phyloP scores from a whole-genome alignment of 2,329 filamentous ascomycete species.

The Fusarium algeriense region DNA sequence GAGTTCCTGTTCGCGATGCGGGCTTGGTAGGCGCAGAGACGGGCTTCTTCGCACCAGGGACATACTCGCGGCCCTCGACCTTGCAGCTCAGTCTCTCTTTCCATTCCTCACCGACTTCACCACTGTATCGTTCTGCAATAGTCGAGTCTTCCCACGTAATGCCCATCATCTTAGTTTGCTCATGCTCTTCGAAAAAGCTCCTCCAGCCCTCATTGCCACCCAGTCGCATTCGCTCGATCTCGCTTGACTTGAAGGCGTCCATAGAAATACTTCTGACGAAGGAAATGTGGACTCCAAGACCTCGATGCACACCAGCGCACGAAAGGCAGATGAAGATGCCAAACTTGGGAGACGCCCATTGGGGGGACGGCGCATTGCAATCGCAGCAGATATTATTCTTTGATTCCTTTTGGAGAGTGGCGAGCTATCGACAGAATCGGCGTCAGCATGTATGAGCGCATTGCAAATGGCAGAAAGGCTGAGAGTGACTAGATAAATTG shows the following conservation, averaged over 20 bases:
- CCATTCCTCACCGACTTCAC: slow-evolving; percentile 93
- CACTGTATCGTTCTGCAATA: slow-evolving; percentile 90
- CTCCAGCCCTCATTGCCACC: slow-evolving; percentile 92
- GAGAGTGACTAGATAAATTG: slow-evolving; percentile 7
- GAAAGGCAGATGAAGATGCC: slow-evolving; percentile 98
- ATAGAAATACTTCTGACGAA: slow-evolving; percentile 98
- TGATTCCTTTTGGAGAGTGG: slow-evolving; percentile 89
- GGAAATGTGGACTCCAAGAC: slow-evolving; percentile 96
- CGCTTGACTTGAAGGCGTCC: slow-evolving; percentile 95
- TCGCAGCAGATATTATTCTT: slow-evolving; percentile 94
- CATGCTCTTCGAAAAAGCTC: slow-evolving; percentile 83
- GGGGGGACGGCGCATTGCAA: slow-evolving; percentile 93
- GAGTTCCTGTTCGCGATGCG: slow-evolving; percentile 56
- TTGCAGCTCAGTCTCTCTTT: slow-evolving; percentile 90
- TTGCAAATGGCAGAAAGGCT: neutral
- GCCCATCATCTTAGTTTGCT: slow-evolving; percentile 74
- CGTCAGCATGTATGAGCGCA: slow-evolving; percentile 29
- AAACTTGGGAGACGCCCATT: slow-evolving; percentile 98
- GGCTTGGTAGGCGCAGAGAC: slow-evolving; percentile 49
- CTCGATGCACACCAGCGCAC: slow-evolving; percentile 94
- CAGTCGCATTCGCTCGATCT: slow-evolving; percentile 93
- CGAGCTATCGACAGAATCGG: slow-evolving; percentile 69
- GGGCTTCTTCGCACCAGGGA: slow-evolving; percentile 74
- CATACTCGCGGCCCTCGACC: slow-evolving; percentile 89
- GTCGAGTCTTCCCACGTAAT: slow-evolving; percentile 86